These are phyloP conservation scores for Dictyostelium purpureum DNA, from an alignment of 78 protist genomes.

Conservation along the genomic window DNA sequence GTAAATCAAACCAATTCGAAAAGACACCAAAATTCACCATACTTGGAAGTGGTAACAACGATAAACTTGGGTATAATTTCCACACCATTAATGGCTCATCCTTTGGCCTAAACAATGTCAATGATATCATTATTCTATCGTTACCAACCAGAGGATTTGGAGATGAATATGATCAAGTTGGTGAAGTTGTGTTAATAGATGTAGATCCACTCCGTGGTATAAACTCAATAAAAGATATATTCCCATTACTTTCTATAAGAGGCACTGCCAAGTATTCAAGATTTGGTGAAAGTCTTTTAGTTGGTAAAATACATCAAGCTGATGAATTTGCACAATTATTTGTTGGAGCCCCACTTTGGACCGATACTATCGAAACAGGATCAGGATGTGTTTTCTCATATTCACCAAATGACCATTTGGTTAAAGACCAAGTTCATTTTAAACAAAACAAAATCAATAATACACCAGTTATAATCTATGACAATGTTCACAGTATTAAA, in stretches of 20 bases:
- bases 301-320: not conserved
- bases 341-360: conserved; percentile 67
- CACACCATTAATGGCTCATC: not conserved
- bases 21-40: not conserved
- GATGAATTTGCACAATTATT: not conserved
- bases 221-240: not conserved
- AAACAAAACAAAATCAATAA: not conserved
- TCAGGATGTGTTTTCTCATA: conserved; percentile 35
- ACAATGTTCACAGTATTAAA: not conserved
- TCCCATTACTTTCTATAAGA: not conserved
- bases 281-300: conserved; percentile 26
- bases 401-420: not conserved
- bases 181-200: conserved; percentile 26
- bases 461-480: not conserved
- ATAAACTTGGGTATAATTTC: conserved; percentile 56
- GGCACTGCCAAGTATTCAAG: conserved; percentile 16
- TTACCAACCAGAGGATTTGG: conserved; percentile 43
- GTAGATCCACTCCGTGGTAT: not conserved
- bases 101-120: not conserved
- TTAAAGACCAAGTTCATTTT: not conserved
- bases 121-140: not conserved
- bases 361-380: conserved; percentile 25
- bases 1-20: not conserved
- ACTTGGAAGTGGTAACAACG: conserved; percentile 9
- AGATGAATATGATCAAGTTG: conserved; percentile 22